Evolutionary conservation across 345 rosid genomes (phyloP).

Genomic region (Brassica juncea): DNA sequence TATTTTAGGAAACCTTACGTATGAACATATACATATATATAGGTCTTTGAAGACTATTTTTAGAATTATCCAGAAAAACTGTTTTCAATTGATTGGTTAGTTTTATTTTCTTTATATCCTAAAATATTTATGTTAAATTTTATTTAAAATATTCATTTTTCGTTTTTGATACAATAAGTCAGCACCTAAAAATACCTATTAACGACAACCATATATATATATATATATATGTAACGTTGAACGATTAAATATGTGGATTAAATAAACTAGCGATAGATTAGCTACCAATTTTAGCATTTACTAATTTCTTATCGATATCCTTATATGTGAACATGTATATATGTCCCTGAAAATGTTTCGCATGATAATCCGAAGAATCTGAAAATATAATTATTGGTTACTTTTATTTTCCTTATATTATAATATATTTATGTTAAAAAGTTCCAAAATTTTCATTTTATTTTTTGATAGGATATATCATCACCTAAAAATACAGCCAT

Average conservation of each 20-base stretch:
- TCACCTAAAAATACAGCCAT: not conserved
- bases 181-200: not conserved
- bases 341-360: not conserved
- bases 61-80: not conserved
- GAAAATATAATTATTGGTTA: not conserved
- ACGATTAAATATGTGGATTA: not conserved
- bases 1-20: not conserved
- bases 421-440: not conserved
- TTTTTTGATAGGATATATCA: not conserved
- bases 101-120: not conserved
- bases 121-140: not conserved
- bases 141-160: not conserved
- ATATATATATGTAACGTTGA: not conserved
- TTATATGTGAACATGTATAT: not conserved
- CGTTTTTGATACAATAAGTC: not conserved
- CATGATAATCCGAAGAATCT: not conserved
- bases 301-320: not conserved
- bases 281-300: not conserved
- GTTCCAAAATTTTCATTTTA: not conserved
- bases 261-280: not conserved
- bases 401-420: not conserved
- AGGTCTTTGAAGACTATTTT: not conserved
- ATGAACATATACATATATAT: not conserved
- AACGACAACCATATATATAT: not conserved
- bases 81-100: not conserved